Conservation (phyloP, 2,329 filamentous ascomycete genomes). For the Fusarium citri region DNA sequence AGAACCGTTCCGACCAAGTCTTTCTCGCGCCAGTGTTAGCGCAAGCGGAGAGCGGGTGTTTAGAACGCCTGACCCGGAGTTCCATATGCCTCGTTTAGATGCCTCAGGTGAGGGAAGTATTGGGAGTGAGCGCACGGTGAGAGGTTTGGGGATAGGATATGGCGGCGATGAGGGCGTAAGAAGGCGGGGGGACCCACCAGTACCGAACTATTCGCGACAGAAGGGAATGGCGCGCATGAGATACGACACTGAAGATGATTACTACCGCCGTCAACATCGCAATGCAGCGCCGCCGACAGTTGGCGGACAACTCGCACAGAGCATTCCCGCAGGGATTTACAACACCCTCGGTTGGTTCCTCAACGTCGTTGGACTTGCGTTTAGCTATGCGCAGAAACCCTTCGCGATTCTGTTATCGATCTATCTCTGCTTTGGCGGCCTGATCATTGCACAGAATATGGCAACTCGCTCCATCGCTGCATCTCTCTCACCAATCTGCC, state of each 20-base stretch:
- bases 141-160: constrained; percentile 42
- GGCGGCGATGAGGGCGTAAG: constrained; percentile 45
- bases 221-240: constrained; percentile 34
- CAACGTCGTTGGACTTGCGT: constrained; percentile 68
- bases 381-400: constrained; percentile 72
- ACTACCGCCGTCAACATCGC: constrained; percentile 22
- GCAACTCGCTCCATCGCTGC: constrained; percentile 69
- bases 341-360: constrained; percentile 61
- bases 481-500: constrained; percentile 76
- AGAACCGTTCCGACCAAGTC: constrained; percentile 66
- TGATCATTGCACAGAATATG: constrained; percentile 71
- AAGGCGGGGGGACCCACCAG: constrained; percentile 37
- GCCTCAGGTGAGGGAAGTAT: constrained; percentile 52
- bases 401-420: constrained; percentile 71
- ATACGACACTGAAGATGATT: constrained; percentile 33
- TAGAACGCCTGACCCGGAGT: constrained; percentile 61
- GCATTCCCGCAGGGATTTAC: constrained; percentile 54
- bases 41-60: constrained; percentile 38
- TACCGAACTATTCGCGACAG: constrained; percentile 44
- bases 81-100: constrained; percentile 64
- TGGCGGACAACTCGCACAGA: constrained; percentile 50
- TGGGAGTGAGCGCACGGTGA: constrained; percentile 51
- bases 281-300: constrained; percentile 34
- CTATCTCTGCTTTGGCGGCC: constrained; percentile 69
- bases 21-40: constrained; percentile 54